Conservation (phyloP, 2,329 filamentous ascomycete species). For the Arthrinium phaeospermum region DNA sequence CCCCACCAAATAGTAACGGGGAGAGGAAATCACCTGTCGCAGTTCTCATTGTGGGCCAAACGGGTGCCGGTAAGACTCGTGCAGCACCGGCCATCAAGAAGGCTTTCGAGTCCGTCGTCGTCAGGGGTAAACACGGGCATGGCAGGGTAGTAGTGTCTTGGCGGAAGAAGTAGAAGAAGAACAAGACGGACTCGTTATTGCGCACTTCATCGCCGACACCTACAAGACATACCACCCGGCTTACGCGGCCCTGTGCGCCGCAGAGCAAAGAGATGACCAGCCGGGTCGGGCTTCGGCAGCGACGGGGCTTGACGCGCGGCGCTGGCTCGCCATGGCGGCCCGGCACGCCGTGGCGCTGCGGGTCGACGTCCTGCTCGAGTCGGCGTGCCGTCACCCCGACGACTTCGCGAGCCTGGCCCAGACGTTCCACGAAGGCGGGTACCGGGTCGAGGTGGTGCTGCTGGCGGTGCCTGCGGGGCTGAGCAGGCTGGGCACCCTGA, state of each 20-base stretch:
- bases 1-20: not conserved
- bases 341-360: slow-evolving; percentile 37
- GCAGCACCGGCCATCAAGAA: slow-evolving; percentile 45
- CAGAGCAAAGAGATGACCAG: slow-evolving; percentile 8
- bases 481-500: slow-evolving; percentile 49
- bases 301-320: slow-evolving; percentile 47
- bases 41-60: slow-evolving; percentile 53
- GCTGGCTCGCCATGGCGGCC: slow-evolving; percentile 50
- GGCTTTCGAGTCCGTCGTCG: slow-evolving; percentile 35
- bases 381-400: slow-evolving; percentile 49
- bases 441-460: slow-evolving; percentile 46
- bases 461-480: slow-evolving; percentile 49
- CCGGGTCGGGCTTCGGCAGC: slow-evolving; percentile 46
- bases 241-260: slow-evolving; percentile 41
- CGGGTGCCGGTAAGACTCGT: slow-evolving; percentile 55
- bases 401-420: slow-evolving; percentile 46
- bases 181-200: slow-evolving; percentile 24
- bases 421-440: slow-evolving; percentile 41
- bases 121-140: not conserved
- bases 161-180: not conserved
- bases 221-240: slow-evolving; percentile 55
- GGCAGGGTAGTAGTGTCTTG: not conserved
- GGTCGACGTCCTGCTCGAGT: slow-evolving; percentile 50
- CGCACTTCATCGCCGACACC: slow-evolving; percentile 54
- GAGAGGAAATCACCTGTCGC: slow-evolving; percentile 39